phyloP scores from a whole-genome alignment of 768 basidiomycete species.

The Tricholoma matsutake region DNA sequence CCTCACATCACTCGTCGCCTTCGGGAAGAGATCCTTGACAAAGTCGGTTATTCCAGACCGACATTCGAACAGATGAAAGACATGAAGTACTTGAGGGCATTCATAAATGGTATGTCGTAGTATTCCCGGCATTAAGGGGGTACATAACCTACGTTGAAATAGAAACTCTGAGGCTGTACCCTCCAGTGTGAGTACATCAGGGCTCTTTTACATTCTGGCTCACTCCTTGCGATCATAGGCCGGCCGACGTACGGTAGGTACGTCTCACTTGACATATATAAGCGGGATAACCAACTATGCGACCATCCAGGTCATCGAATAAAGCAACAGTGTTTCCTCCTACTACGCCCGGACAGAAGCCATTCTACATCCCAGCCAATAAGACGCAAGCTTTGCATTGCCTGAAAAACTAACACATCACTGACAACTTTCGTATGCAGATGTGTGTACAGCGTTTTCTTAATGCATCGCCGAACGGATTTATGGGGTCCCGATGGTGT shows the following conservation, averaged over 20 bases:
- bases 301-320: not conserved
- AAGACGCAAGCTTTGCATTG: not conserved
- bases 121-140: not conserved
- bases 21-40: slow-evolving; percentile 47
- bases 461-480: slow-evolving; percentile 61
- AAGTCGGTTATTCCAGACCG: slow-evolving; percentile 45
- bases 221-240: not conserved
- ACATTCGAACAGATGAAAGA: slow-evolving; percentile 53
- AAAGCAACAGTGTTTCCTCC: not conserved
- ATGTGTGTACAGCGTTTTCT: slow-evolving; percentile 43
- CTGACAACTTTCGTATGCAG: slow-evolving; percentile 18
- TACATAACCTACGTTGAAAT: not conserved
- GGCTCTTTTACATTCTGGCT: not conserved
- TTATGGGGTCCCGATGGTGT: slow-evolving; percentile 69
- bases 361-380: not conserved
- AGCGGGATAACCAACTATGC: not conserved
- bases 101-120: slow-evolving; percentile 46
- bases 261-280: too few species aligned
- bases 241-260: not conserved
- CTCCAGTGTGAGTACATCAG: slow-evolving; percentile 38
- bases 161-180: slow-evolving; percentile 55
- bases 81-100: slow-evolving; percentile 57
- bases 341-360: not conserved
- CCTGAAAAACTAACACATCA: not conserved
- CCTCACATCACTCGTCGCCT: slow-evolving; percentile 44